Evolutionary conservation across 2,329 filamentous ascomycete genomes (phyloP).

Genomic region (Pestalotiopsis sp.): DNA sequence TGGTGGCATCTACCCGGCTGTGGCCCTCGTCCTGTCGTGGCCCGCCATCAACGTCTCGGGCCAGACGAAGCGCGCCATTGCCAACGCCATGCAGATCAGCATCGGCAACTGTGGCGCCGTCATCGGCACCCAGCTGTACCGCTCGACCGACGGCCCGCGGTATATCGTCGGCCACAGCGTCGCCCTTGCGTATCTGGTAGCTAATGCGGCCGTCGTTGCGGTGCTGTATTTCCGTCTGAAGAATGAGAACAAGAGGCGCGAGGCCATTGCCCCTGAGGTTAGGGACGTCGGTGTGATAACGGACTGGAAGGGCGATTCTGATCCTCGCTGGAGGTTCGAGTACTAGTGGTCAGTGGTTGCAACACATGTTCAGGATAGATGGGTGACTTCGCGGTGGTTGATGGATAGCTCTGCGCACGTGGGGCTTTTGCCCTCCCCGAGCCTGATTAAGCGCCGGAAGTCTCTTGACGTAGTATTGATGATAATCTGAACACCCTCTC

Average conservation of each 20-base stretch:
- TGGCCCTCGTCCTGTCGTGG: conserved; percentile 68
- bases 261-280: conserved; percentile 43
- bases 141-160: conserved; percentile 60
- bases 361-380: too few relatives aligned
- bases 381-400: too few relatives aligned
- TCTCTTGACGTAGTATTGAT: too few relatives aligned
- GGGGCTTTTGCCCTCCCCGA: too few relatives aligned
- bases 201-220: conserved; percentile 57
- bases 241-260: conserved; percentile 60
- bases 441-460: too few relatives aligned
- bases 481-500: too few relatives aligned
- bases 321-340: conserved; percentile 69
- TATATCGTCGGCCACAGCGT: conserved; percentile 70
- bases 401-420: too few relatives aligned
- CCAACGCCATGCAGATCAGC: conserved; percentile 72
- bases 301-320: conserved; percentile 64
- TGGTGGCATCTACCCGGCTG: conserved; percentile 68
- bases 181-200: conserved; percentile 64
- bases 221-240: conserved; percentile 57
- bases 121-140: conserved; percentile 71
- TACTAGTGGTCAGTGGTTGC: conserved; percentile 36
- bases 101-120: conserved; percentile 72
- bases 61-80: conserved; percentile 70
- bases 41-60: conserved; percentile 73
- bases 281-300: conserved; percentile 51